Conservation (phyloP, 2,329 filamentous ascomycete genomes). For the Diaporthe ilicicola region DNA sequence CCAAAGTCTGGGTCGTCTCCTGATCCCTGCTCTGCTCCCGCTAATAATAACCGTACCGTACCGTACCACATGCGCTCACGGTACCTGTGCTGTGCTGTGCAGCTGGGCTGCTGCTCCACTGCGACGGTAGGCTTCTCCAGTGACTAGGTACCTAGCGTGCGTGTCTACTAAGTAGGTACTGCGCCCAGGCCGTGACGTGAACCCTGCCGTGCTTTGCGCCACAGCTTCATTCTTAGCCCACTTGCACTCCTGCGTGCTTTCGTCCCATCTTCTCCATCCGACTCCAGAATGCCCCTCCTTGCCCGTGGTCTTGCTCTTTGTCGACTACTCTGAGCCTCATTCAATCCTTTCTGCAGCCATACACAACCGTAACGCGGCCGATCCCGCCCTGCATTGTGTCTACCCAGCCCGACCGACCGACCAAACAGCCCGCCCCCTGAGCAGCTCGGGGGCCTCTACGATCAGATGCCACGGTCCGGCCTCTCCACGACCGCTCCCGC, state of each 20-base stretch:
- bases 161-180: too few species aligned
- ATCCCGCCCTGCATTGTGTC: background rate
- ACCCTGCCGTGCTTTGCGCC: slow-evolving; percentile 23
- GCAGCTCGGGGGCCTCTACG: background rate
- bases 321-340: background rate
- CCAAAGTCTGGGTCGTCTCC: slow-evolving; percentile 1
- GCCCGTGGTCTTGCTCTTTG: background rate
- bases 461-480: slow-evolving; percentile 22
- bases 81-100: too few species aligned
- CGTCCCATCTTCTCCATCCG: slow-evolving; percentile 3
- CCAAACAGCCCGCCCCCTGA: slow-evolving; percentile 7
- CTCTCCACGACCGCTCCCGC: background rate
- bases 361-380: background rate
- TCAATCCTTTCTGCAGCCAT: background rate
- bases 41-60: background rate
- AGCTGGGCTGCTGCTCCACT: too few species aligned
- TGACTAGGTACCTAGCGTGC: too few species aligned
- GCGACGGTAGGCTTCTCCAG: too few species aligned
- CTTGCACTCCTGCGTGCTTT: background rate
- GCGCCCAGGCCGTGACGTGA: slow-evolving; percentile 14
- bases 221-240: slow-evolving; percentile 25
- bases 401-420: background rate
- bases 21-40: slow-evolving; percentile 16
- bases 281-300: slow-evolving; percentile 23
- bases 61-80: slow-evolving; percentile 3